Conservation (phyloP, 352 stramenopile species). For the Phytopythium litorale region DNA sequence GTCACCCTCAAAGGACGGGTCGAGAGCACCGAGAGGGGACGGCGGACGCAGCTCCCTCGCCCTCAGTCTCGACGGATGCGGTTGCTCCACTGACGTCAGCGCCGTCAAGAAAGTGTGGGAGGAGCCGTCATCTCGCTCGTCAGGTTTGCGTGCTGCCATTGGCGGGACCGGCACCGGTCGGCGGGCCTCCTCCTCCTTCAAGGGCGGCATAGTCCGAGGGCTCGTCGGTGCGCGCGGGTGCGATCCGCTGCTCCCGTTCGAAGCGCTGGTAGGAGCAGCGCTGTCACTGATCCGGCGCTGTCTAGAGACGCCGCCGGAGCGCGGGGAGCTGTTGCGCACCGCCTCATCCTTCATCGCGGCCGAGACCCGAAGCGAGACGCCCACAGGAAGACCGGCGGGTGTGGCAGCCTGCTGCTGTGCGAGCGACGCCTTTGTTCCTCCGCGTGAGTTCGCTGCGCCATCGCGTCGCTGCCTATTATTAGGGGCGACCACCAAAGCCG, state of each 20-base stretch:
- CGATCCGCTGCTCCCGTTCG: background rate
- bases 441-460: background rate
- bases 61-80: constrained; percentile 10
- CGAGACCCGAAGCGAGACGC: background rate
- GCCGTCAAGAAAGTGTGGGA: constrained; percentile 50
- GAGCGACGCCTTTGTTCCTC: background rate
- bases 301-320: background rate
- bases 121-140: background rate
- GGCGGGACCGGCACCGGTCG: background rate
- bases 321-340: constrained; percentile 1
- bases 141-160: background rate
- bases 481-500: background rate
- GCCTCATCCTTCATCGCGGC: constrained; percentile 17
- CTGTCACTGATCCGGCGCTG: background rate
- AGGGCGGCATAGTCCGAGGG: background rate
- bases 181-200: constrained; percentile 28
- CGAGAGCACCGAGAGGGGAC: constrained; percentile 49
- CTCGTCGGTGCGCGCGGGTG: background rate
- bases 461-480: background rate
- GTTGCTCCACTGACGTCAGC: constrained; percentile 21
- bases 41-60: constrained; percentile 36
- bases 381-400: background rate
- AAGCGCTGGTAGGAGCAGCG: background rate
- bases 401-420: background rate
- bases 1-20: constrained; percentile 18